Conservation (phyloP, 2,329 filamentous ascomycete genomes). For the Colletotrichum liaoningense region DNA sequence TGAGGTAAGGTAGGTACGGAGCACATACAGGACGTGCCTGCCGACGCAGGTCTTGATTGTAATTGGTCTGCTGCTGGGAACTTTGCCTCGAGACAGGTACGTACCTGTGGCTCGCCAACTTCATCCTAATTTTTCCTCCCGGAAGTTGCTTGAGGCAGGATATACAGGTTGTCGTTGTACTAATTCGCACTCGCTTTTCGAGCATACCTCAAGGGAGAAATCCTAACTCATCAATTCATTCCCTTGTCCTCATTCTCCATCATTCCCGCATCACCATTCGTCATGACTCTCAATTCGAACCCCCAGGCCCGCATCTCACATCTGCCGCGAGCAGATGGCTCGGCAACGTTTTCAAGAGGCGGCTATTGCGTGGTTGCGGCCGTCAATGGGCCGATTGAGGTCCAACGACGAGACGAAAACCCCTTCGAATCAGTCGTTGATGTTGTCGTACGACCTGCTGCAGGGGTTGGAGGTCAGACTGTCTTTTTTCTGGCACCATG, state of each 20-base stretch:
- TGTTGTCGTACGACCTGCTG: constrained; percentile 87
- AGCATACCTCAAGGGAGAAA: neutral
- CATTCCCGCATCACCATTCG: neutral
- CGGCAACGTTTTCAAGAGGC: constrained; percentile 78
- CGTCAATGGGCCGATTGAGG: constrained; percentile 94
- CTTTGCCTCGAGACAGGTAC: constrained; percentile 16
- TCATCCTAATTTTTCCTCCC: constrained; percentile 4
- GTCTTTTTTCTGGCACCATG: constrained; percentile 7
- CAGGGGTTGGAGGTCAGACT: constrained; percentile 80
- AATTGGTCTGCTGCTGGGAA: neutral
- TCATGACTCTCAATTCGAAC: constrained; percentile 44
- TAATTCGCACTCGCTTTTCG: neutral
- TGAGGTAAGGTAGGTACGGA: neutral
- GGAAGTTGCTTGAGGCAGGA: neutral
- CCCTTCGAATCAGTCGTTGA: constrained; percentile 92
- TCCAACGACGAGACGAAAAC: constrained; percentile 87
- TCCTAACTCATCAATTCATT: neutral
- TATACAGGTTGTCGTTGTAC: neutral
- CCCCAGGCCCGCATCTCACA: constrained; percentile 66
- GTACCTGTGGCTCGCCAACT: constrained; percentile 3
- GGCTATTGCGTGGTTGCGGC: constrained; percentile 86
- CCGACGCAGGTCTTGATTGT: neutral
- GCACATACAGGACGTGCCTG: neutral
- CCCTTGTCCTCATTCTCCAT: neutral
- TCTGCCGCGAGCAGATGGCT: constrained; percentile 81